phyloP scores from a whole-genome alignment of 2,329 filamentous ascomycete species.

The Amauroascus niger region DNA sequence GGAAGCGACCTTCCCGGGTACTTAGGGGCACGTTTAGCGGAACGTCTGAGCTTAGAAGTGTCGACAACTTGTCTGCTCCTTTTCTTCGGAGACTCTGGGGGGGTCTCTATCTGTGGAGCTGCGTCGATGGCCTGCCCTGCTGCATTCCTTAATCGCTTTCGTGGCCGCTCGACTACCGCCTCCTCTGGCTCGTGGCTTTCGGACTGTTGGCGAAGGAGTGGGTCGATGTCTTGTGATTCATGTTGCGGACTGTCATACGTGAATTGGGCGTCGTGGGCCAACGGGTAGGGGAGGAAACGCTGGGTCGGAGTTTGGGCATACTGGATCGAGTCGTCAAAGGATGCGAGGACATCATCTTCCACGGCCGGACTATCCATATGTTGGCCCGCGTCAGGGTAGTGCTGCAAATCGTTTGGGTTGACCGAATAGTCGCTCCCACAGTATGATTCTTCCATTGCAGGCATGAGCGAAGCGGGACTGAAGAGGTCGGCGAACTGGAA shows the following conservation, averaged over 20 bases:
- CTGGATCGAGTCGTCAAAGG: neutral
- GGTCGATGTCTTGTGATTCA: conserved; percentile 3
- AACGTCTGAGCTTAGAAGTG: neutral
- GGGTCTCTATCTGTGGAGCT: neutral
- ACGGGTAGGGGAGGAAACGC: neutral
- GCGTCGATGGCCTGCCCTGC: neutral
- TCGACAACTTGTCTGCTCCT: conserved; percentile 1
- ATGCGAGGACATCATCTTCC: neutral
- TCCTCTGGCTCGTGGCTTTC: neutral
- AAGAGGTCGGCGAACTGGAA: conserved; percentile 11
- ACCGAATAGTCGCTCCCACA: conserved; percentile 18
- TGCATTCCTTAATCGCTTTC: conserved; percentile 8
- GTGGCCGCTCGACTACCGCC: neutral
- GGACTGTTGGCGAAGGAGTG: neutral
- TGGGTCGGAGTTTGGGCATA: neutral
- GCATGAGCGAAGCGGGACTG: conserved; percentile 1
- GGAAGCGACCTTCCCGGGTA: neutral
- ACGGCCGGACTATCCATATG: conserved; percentile 10
- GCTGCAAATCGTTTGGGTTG: conserved; percentile 18
- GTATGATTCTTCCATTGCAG: conserved; percentile 12
- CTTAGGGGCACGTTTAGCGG: neutral
- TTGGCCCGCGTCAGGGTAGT: conserved; percentile 20
- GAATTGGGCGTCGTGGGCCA: neutral
- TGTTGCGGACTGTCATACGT: neutral
- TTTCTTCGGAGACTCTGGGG: neutral